A percentile compares a stretch with the other conserved stretches of the same genome.
These are phyloP conservation scores for Ganoderma boninense DNA, from an alignment of 1,284 basidiomycete genomes.

Conservation along the genomic window DNA sequence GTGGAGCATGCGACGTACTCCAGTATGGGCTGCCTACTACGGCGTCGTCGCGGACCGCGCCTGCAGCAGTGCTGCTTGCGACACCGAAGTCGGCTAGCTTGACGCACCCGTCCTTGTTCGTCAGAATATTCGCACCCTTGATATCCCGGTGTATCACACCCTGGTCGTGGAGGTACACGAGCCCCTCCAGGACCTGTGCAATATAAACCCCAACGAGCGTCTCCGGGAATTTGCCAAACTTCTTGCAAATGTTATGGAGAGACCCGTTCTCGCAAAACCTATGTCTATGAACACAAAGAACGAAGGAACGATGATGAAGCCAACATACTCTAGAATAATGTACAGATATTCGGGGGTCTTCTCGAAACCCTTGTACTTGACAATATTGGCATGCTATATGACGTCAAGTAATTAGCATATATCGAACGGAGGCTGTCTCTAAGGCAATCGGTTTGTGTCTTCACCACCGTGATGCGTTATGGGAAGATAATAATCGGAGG, in stretches of 20 bases:
- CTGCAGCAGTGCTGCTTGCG: slow-evolving; percentile 75
- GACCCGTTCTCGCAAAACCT: slow-evolving; percentile 99
- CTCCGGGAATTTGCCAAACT: slow-evolving; percentile 98
- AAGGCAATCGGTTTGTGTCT: not conserved
- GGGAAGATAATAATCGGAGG: not conserved
- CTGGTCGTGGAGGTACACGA: slow-evolving; percentile 96
- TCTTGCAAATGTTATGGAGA: slow-evolving; percentile 93
- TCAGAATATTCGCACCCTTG: slow-evolving; percentile 97
- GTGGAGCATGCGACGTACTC: slow-evolving; percentile 65
- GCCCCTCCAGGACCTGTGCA: slow-evolving; percentile 91
- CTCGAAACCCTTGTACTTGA: slow-evolving; percentile 98
- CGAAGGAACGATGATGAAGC: not conserved
- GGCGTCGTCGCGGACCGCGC: slow-evolving; percentile 82
- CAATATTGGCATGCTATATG: slow-evolving; percentile 88
- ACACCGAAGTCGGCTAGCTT: slow-evolving; percentile 97
- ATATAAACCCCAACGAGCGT: slow-evolving; percentile 96
- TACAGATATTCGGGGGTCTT: slow-evolving; percentile 94
- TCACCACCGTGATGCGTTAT: not conserved
- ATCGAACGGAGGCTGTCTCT: not conserved
- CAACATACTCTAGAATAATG: slow-evolving; percentile 88
- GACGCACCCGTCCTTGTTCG: slow-evolving; percentile 98
- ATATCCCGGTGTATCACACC: slow-evolving; percentile 99
- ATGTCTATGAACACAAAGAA: slow-evolving; percentile 10
- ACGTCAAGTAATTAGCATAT: slow-evolving; percentile 8
- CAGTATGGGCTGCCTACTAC: slow-evolving; percentile 98